These are phyloP conservation scores for Myriosclerotinia curreyana DNA, from an alignment of 2,329 filamentous ascomycete genomes.

Conservation along the genomic window DNA sequence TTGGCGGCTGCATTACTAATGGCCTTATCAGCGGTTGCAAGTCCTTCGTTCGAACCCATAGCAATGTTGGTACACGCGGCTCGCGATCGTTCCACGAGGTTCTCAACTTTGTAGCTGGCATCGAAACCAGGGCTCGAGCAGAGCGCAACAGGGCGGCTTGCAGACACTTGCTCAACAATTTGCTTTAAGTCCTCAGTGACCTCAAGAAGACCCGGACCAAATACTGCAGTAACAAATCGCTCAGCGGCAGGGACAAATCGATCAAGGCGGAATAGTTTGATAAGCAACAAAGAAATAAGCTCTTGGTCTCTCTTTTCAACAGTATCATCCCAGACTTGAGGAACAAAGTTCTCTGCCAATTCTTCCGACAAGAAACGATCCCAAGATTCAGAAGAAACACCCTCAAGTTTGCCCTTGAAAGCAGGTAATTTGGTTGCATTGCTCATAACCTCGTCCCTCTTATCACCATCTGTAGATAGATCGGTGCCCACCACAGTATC, in stretches of 20 bases:
- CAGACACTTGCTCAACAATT: slow-evolving; percentile 79
- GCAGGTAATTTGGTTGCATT: slow-evolving; percentile 66
- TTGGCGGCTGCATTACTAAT: slow-evolving; percentile 88
- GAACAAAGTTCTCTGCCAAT: slow-evolving; percentile 79
- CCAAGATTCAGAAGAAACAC: slow-evolving; percentile 65
- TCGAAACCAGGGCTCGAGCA: slow-evolving; percentile 97
- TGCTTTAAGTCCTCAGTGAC: slow-evolving; percentile 80
- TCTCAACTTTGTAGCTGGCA: slow-evolving; percentile 98
- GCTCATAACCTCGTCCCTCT: slow-evolving; percentile 65
- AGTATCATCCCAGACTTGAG: slow-evolving; percentile 67
- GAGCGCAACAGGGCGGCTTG: slow-evolving; percentile 81
- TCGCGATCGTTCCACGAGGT: slow-evolving; percentile 78
- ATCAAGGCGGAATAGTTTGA: slow-evolving; percentile 94
- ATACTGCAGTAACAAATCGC: slow-evolving; percentile 82
- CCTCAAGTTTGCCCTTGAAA: slow-evolving; percentile 70
- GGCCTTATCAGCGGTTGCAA: slow-evolving; percentile 90
- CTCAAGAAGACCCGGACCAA: slow-evolving; percentile 79
- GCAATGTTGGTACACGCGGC: slow-evolving; percentile 93
- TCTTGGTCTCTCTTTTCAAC: slow-evolving; percentile 68
- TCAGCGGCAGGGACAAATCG: slow-evolving; percentile 91
- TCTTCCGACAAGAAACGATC: slow-evolving; percentile 81
- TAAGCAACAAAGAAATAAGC: slow-evolving; percentile 77
- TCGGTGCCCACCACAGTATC: slow-evolving; percentile 72
- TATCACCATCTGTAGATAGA: slow-evolving; percentile 65
- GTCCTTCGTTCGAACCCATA: slow-evolving; percentile 96